Evolutionary conservation across 768 basidiomycete species (phyloP), one percentile per base, ranked within the genome.

Genomic region (Saitozyma sp.): DNA sequence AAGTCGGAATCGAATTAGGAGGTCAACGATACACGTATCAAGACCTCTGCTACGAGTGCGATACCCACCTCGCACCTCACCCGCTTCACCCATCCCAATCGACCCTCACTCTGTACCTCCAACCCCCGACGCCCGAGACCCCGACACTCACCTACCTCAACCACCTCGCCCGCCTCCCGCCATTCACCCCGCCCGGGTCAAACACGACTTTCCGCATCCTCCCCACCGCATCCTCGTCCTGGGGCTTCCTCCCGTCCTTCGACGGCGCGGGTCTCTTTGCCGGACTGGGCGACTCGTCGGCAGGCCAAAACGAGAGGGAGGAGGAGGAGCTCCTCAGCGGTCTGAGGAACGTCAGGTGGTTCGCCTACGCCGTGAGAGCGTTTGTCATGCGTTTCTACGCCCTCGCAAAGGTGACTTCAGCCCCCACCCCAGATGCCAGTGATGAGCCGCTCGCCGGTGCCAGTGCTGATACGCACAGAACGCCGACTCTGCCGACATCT

Each of bases 401-500:
- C 56, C 83, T 94, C 40, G 86, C 90, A 52, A 91, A 89, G 86
- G 87, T 87, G 48, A 70, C 80, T 80, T 37, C 17, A 9, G 17
- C 10, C 42, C 8, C 50, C 29, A 19, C 38, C 38, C n/a, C 13
- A 2, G n/a, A 46, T 13, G 45, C 29, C 52, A 13, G 41, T 16
- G 51, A 9, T 52, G 42, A 38, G 16, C 56, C 70, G 59, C 5
- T 29, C 29, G 29, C 29, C 29, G 5, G 5, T 29, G 29, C 29
- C 29, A 29, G 61, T 49, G 19, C 63, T 70, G 42, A 62, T 45
- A 29, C 29, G 17, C 59, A 11, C 80, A 90, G 86, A 91, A 92
- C 82, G 93, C 96, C 10, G 91, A 96, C 79, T 93, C 92, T 0
- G 86, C 94, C 20, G 96, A 99, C 80, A 97, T 99, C 73, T 83